Conservation (phyloP, 2,329 filamentous ascomycete genomes). For the Verticillium klebahnii region DNA sequence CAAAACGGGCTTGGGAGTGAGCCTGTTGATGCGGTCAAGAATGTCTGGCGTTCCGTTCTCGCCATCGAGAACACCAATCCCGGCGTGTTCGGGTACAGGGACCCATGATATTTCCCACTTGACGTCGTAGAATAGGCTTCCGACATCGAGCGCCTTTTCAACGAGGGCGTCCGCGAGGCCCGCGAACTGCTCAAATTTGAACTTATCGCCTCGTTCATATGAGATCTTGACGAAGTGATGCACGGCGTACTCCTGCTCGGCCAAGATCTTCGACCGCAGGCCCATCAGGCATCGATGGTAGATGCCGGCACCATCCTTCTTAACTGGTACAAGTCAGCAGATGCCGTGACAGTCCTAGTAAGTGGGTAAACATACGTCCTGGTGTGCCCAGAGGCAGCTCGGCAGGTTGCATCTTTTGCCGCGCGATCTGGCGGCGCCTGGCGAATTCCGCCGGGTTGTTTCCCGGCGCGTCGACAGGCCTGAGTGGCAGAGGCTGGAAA, state of each 20-base stretch:
- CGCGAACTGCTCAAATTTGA: constrained; percentile 88
- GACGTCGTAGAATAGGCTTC: constrained; percentile 74
- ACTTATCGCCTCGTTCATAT: constrained; percentile 90
- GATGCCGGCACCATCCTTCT: constrained; percentile 56
- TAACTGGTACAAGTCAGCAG: not conserved
- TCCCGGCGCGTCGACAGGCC: constrained; percentile 69
- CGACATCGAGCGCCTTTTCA: constrained; percentile 76
- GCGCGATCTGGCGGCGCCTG: constrained; percentile 45
- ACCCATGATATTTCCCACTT: constrained; percentile 75
- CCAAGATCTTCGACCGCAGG: constrained; percentile 70
- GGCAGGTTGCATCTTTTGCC: constrained; percentile 27
- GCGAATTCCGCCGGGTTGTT: constrained; percentile 68
- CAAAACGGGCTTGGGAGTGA: constrained; percentile 51
- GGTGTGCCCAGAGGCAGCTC: constrained; percentile 26
- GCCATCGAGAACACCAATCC: constrained; percentile 21
- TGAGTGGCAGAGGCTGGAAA: constrained; percentile 60
- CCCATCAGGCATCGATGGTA: constrained; percentile 85
- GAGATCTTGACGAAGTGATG: constrained; percentile 95
- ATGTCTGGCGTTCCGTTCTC: constrained; percentile 50
- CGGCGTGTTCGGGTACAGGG: constrained; percentile 20
- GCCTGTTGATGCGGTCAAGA: constrained; percentile 63
- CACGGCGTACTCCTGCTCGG: constrained; percentile 87
- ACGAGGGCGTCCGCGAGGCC: constrained; percentile 84
- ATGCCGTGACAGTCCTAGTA: constrained; percentile 2
- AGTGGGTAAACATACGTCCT: constrained; percentile 49